These are phyloP conservation scores for Bidens hawaiensis DNA, from an alignment of 140 eudicot genomes.

Conservation along the genomic window DNA sequence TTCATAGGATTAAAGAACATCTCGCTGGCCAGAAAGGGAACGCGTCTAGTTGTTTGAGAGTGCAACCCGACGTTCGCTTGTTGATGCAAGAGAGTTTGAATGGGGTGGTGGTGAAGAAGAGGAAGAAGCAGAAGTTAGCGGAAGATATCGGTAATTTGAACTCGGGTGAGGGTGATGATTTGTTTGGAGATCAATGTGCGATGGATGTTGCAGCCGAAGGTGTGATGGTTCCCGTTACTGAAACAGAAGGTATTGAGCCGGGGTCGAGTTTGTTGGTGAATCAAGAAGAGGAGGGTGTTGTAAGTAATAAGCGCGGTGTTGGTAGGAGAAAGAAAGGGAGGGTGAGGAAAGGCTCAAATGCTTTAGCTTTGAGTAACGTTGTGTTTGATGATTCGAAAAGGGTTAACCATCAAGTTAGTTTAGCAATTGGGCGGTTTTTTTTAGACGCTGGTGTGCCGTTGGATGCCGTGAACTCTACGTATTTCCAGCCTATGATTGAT, in stretches of 20 bases:
- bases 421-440: conserved; percentile 80
- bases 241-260: conserved; percentile 43
- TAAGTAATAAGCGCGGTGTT: conserved; percentile 29
- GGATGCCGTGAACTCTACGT: conserved; percentile 76
- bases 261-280: conserved; percentile 25
- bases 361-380: conserved; percentile 15
- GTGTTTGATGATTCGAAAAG: conserved; percentile 34
- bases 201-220: conserved; percentile 34
- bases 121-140: conserved; percentile 68
- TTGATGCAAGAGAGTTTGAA: conserved; percentile 79
- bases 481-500: conserved; percentile 90
- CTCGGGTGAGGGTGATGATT: conserved; percentile 36
- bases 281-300: conserved; percentile 40
- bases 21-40: conserved; percentile 94
- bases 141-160: conserved; percentile 43
- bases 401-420: conserved; percentile 50
- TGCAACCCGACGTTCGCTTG: conserved; percentile 75
- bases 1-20: conserved; percentile 92
- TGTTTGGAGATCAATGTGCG: conserved; percentile 42
- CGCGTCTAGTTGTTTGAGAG: conserved; percentile 74
- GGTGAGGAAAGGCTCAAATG: conserved; percentile 43
- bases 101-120: conserved; percentile 69
- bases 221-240: conserved; percentile 48
- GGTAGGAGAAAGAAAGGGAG: conserved; percentile 72
- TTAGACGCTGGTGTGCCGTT: conserved; percentile 73